phyloP scores from a whole-genome alignment of 2,329 filamentous ascomycete species.

The Aspergillus persii region DNA sequence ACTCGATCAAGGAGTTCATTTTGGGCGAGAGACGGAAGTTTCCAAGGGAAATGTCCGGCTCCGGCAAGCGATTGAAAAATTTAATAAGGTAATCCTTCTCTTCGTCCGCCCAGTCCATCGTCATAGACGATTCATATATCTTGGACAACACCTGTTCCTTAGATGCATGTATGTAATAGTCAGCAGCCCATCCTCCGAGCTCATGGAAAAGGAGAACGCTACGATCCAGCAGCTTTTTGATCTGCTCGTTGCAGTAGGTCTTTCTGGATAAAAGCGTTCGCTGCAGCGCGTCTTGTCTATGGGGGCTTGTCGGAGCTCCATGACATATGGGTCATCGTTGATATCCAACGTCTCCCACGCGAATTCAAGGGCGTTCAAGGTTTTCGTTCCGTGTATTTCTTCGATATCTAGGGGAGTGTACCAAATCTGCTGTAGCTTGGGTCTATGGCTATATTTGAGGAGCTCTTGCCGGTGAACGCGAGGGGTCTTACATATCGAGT shows the following conservation, averaged over 20 bases:
- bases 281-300: conserved; percentile 28
- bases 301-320: conserved; percentile 45
- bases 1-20: conserved; percentile 53
- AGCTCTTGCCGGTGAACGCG: conserved; percentile 68
- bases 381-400: conserved; percentile 6
- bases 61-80: conserved; percentile 29
- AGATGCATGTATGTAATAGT: conserved; percentile 60
- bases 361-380: conserved; percentile 46
- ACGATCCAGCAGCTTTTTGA: conserved; percentile 55
- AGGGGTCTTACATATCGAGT: conserved; percentile 68
- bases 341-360: conserved; percentile 54
- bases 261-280: conserved; percentile 30
- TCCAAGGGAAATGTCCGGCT: conserved; percentile 16
- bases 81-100: conserved; percentile 54
- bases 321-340: conserved; percentile 59
- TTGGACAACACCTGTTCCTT: conserved; percentile 37
- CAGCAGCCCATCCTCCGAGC: conserved; percentile 67
- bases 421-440: conserved; percentile 39
- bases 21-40: conserved; percentile 55
- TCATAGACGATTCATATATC: conserved; percentile 25
- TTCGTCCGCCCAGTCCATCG: conserved; percentile 52
- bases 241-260: conserved; percentile 50
- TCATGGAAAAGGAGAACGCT: conserved; percentile 53
- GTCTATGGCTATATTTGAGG: conserved; percentile 65
- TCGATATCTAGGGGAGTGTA: conserved; percentile 13